Evolutionary conservation across 2,329 filamentous ascomycete species (phyloP).

Genomic region (Cladophialophora immunda): DNA sequence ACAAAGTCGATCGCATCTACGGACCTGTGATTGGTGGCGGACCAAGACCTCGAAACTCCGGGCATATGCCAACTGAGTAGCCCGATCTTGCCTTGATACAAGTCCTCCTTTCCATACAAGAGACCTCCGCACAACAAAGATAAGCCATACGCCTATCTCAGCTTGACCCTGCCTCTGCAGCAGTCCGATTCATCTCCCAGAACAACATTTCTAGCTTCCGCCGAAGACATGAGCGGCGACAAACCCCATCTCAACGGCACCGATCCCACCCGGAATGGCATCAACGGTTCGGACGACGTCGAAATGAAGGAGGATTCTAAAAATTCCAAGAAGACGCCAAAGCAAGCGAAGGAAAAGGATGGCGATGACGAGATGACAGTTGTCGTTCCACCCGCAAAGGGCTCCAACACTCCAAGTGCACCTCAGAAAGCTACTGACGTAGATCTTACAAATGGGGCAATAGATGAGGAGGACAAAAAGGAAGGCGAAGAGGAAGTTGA

Average conservation of each 20-base stretch:
- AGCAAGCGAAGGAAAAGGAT: conserved; percentile 72
- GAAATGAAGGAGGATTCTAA: conserved; percentile 73
- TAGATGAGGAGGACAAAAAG: conserved; percentile 48
- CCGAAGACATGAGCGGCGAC: conserved; percentile 71
- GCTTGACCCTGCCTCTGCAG: background rate
- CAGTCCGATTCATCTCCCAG: background rate
- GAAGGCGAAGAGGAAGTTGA: conserved; percentile 55
- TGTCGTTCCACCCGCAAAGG: conserved; percentile 77
- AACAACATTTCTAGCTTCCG: background rate
- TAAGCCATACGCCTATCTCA: background rate
- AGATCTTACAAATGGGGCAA: conserved; percentile 74
- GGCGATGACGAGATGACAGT: conserved; percentile 82
- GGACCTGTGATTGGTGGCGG: conserved; percentile 4
- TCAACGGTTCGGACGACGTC: conserved; percentile 71
- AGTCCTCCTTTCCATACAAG: conserved; percentile 41
- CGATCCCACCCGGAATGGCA: conserved; percentile 73
- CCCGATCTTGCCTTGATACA: conserved; percentile 58
- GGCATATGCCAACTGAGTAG: conserved; percentile 46
- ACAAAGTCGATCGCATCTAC: conserved; percentile 2
- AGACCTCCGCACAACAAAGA: background rate
- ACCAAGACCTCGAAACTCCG: conserved; percentile 1
- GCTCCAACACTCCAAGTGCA: conserved; percentile 65
- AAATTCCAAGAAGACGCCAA: conserved; percentile 62
- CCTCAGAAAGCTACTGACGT: conserved; percentile 69
- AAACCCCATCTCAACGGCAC: conserved; percentile 73